A percentile compares a stretch with the other conserved stretches of the same genome.
Conservation (phyloP, 805 yeast species). For the Brettanomyces anomalus region DNA sequence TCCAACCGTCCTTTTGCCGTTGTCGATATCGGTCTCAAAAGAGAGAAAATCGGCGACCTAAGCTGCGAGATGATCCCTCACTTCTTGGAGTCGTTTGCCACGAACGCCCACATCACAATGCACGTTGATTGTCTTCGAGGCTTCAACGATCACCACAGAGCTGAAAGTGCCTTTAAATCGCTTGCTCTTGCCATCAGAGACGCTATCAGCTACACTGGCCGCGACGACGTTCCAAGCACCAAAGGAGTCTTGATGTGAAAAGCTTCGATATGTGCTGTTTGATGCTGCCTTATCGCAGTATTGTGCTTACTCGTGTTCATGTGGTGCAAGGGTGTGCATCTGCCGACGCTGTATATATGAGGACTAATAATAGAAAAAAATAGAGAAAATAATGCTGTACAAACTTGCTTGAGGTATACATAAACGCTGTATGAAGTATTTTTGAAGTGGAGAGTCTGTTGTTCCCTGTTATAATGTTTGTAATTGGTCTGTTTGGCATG, state of each 20-base stretch:
- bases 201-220: slow-evolving; percentile 75
- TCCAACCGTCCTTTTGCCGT: slow-evolving; percentile 92
- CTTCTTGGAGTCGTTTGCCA: slow-evolving; percentile 88
- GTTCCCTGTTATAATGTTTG: too few species aligned
- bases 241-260: slow-evolving; percentile 68
- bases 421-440: too few species aligned
- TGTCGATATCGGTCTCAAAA: slow-evolving; percentile 76
- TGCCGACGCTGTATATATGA: too few species aligned
- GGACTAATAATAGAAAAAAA: too few species aligned
- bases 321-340: too few species aligned
- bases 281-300: too few species aligned
- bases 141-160: slow-evolving; percentile 90
- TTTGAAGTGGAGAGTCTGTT: too few species aligned
- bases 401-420: too few species aligned
- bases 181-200: slow-evolving; percentile 87
- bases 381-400: too few species aligned
- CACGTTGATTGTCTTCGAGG: slow-evolving; percentile 95
- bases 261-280: too few species aligned
- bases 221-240: slow-evolving; percentile 89
- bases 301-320: too few species aligned
- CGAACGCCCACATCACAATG: slow-evolving; percentile 79
- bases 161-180: slow-evolving; percentile 95
- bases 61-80: slow-evolving; percentile 98
- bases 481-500: too few species aligned
- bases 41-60: slow-evolving; percentile 90